These are phyloP conservation scores for Cladorrhinum sp. DNA, from an alignment of 2,329 filamentous ascomycete genomes.

Conservation along the genomic window DNA sequence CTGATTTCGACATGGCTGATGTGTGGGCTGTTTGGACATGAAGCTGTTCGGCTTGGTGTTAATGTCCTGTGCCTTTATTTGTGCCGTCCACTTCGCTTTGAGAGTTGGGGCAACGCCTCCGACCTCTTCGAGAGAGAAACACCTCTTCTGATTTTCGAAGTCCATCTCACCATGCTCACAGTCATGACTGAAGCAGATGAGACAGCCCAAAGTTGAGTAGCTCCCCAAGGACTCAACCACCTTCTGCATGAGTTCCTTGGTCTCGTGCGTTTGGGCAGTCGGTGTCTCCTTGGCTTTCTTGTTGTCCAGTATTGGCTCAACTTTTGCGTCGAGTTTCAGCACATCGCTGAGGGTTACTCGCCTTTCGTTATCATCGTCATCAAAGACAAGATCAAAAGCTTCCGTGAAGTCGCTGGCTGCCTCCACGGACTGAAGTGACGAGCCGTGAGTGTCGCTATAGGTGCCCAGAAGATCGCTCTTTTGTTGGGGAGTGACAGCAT, in stretches of 20 bases:
- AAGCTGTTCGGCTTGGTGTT: conserved; percentile 1
- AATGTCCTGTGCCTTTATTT: conserved; percentile 22
- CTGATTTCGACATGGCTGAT: conserved; percentile 37
- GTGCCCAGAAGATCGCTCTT: conserved; percentile 51
- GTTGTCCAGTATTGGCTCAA: conserved; percentile 52
- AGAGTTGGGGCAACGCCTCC: conserved; percentile 34
- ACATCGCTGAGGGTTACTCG: conserved; percentile 49
- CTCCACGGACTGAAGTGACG: conserved; percentile 41
- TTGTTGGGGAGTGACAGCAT: conserved; percentile 52
- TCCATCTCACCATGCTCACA: conserved; percentile 62
- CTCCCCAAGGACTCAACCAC: conserved; percentile 51
- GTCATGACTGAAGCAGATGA: conserved; percentile 59
- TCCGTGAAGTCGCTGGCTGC: conserved; percentile 51
- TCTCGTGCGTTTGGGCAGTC: conserved; percentile 34
- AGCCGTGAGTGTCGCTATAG: conserved; percentile 40
- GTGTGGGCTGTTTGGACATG: conserved; percentile 11
- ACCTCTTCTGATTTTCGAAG: conserved; percentile 49
- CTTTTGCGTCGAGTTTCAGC: conserved; percentile 50
- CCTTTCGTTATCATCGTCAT: conserved; percentile 31
- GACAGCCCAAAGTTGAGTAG: conserved; percentile 53
- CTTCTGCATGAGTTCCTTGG: conserved; percentile 36
- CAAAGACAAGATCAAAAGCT: conserved; percentile 56
- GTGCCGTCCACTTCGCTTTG: conserved; percentile 31
- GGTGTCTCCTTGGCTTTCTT: conserved; percentile 46
- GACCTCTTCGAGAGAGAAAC: conserved; percentile 50